Percentiles rank a stretch among this genome's conserved stretches.
Conservation (phyloP, 75 land plant species). For the Sequoiadendron giganteum region DNA sequence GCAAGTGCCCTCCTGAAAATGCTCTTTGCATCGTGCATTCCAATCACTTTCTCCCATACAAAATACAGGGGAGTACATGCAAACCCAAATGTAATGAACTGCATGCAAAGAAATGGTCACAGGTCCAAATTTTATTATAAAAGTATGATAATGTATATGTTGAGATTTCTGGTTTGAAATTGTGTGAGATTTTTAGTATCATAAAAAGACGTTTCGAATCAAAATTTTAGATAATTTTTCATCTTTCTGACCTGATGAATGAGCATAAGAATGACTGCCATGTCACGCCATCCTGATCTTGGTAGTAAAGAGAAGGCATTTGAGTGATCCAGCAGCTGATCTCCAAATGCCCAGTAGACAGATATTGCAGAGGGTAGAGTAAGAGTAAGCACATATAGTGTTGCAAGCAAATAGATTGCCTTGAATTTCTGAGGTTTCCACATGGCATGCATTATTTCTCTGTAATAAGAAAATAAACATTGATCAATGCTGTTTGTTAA, state of each 20-base stretch:
- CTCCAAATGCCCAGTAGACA: conserved; percentile 31
- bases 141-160: no score
- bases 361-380: conserved; percentile 24
- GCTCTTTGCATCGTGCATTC: conserved; percentile 56
- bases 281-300: background rate
- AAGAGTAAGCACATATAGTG: conserved; percentile 26
- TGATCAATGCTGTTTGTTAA: no score
- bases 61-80: conserved; percentile 71
- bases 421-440: conserved; percentile 37
- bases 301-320: conserved; percentile 37
- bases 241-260: conserved; percentile 24
- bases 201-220: no score
- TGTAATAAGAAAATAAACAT: background rate
- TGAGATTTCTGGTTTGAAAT: no score
- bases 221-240: background rate
- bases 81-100: conserved; percentile 74
- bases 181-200: no score
- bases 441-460: conserved; percentile 44
- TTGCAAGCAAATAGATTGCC: conserved; percentile 29
- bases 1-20: conserved; percentile 44
- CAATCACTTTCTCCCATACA: conserved; percentile 72
- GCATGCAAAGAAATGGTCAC: background rate
- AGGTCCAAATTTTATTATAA: background rate
- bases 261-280: conserved; percentile 23
- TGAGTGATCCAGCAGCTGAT: conserved; percentile 17